Conservation (phyloP, 345 rosid species). For the Psidium friedrichsthalianum region DNA sequence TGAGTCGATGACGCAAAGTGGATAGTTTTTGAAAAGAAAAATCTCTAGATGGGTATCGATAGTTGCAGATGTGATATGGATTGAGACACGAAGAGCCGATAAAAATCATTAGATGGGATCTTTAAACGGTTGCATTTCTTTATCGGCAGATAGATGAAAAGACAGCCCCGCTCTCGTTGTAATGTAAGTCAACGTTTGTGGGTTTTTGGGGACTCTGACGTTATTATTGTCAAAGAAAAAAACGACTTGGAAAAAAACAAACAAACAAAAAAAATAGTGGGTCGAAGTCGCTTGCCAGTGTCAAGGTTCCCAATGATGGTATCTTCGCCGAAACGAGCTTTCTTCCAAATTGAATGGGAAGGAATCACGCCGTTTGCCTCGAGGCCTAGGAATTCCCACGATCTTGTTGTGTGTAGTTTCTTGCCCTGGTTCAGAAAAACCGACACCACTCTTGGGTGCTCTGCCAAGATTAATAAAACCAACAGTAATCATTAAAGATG, state of each 20-base stretch:
- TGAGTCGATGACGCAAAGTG: background rate
- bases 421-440: conserved; percentile 56
- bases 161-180: background rate
- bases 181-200: background rate
- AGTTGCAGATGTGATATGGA: background rate
- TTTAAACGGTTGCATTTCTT: background rate
- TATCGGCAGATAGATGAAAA: background rate
- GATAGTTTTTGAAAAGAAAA: background rate
- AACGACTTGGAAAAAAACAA: background rate
- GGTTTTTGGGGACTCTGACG: background rate
- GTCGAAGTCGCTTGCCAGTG: conserved; percentile 33
- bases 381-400: conserved; percentile 81
- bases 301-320: conserved; percentile 81
- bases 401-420: conserved; percentile 75
- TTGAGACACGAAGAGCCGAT: background rate
- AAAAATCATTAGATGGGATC: background rate
- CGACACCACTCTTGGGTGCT: conserved; percentile 70
- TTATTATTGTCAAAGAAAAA: background rate
- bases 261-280: background rate
- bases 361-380: conserved; percentile 32
- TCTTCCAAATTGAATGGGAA: conserved; percentile 50
- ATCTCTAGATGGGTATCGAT: background rate
- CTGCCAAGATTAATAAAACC: conserved; percentile 13
- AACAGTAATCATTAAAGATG: background rate
- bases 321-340: conserved; percentile 68